Percentiles rank a stretch among this genome's conserved stretches.
Evolutionary conservation across 2,329 filamentous ascomycete species (phyloP).

Genomic region (Ophiostoma triangulosporum): DNA sequence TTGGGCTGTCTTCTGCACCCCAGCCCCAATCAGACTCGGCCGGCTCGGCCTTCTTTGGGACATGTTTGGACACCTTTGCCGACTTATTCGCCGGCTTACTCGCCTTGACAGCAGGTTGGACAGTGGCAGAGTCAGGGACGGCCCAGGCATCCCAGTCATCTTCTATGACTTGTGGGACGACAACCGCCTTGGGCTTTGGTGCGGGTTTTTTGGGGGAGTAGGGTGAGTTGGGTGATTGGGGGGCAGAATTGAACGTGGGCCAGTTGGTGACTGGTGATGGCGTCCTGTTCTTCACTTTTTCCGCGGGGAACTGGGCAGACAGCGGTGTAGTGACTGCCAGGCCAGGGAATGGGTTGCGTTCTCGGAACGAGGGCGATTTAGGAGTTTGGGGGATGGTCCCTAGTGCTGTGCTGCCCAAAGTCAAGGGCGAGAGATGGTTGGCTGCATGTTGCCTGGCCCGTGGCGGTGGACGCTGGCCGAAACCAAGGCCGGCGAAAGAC

Average conservation of each 20-base stretch:
- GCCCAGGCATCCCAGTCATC: constrained; percentile 34
- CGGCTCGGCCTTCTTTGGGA: background rate
- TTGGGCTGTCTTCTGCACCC: constrained; percentile 27
- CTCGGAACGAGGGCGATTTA: constrained; percentile 38
- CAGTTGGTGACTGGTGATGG: constrained; percentile 32
- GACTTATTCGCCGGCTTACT: background rate
- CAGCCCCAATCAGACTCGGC: constrained; percentile 32
- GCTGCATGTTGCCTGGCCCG: constrained; percentile 15
- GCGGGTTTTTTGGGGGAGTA: background rate
- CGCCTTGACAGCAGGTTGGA: background rate
- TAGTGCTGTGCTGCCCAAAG: constrained; percentile 19
- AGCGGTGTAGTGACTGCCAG: constrained; percentile 32
- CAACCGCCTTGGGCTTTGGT: constrained; percentile 5
- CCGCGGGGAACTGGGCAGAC: constrained; percentile 20
- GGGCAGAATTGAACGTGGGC: constrained; percentile 24
- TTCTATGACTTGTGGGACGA: constrained; percentile 17
- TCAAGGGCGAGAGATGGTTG: constrained; percentile 21
- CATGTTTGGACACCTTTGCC: background rate
- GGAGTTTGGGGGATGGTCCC: constrained; percentile 26
- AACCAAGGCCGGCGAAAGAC: background rate
- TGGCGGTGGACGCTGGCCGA: background rate
- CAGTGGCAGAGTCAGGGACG: constrained; percentile 3
- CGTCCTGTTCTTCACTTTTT: constrained; percentile 21
- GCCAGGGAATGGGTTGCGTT: constrained; percentile 39
- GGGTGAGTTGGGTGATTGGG: background rate